A percentile compares a stretch with the other conserved stretches of the same genome.
Evolutionary conservation across 2,329 filamentous ascomycete genomes (phyloP).

Genomic region (Diaporthe eres): DNA sequence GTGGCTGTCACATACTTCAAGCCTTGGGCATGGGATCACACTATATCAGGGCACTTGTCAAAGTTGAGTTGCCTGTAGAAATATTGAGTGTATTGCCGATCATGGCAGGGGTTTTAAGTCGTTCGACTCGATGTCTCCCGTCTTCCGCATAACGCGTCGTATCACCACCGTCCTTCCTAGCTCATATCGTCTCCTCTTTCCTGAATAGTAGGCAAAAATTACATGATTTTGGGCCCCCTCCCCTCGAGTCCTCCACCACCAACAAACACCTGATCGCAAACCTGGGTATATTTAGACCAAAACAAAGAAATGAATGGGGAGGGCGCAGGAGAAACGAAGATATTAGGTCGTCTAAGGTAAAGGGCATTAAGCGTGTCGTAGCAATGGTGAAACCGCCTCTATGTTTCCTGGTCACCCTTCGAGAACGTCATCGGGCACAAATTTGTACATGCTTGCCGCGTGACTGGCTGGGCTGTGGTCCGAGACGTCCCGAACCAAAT

Average conservation of each 20-base stretch:
- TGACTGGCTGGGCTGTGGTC: conserved; percentile 4
- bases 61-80: conserved; percentile 21
- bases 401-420: not conserved
- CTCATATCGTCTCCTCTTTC: conserved; percentile 28
- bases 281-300: conserved; percentile 57
- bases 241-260: conserved; percentile 51
- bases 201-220: conserved; percentile 43
- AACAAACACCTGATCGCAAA: conserved; percentile 51
- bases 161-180: conserved; percentile 29
- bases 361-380: conserved; percentile 54
- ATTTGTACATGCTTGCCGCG: conserved; percentile 34
- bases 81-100: conserved; percentile 34
- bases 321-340: conserved; percentile 48
- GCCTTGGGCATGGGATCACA: not conserved
- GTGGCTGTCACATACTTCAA: not conserved
- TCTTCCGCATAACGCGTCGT: conserved; percentile 26
- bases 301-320: conserved; percentile 54
- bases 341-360: conserved; percentile 48
- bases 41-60: conserved; percentile 17
- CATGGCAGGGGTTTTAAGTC: conserved; percentile 24
- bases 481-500: not conserved
- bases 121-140: conserved; percentile 36
- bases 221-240: conserved; percentile 46
- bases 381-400: conserved; percentile 11
- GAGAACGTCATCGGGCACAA: conserved; percentile 16